Percentiles rank a stretch among this genome's conserved stretches.
Evolutionary conservation across 2,329 filamentous ascomycete genomes (phyloP).

Genomic region (Fusarium siculi): DNA sequence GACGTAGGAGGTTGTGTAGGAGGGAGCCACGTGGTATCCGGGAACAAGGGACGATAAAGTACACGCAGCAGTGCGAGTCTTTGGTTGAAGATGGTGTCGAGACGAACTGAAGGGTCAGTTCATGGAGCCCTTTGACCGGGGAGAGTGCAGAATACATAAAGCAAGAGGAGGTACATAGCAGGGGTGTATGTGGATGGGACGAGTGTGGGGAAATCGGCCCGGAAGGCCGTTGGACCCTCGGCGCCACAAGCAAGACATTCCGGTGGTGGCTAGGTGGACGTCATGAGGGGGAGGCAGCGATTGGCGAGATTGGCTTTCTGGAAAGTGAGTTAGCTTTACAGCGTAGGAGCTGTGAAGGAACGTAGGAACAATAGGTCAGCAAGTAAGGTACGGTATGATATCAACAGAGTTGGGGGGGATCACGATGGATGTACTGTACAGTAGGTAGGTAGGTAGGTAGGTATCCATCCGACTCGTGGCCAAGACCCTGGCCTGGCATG

Average conservation of each 20-base stretch:
- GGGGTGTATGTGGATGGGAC: constrained; percentile 23
- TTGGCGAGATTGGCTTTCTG: constrained; percentile 16
- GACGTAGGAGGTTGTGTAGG: neutral
- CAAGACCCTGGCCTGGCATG: neutral
- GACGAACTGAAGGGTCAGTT: constrained; percentile 18
- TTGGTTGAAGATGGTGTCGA: constrained; percentile 9
- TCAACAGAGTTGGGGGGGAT: neutral
- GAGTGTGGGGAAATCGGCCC: constrained; percentile 46
- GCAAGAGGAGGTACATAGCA: neutral
- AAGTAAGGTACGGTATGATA: constrained; percentile 2
- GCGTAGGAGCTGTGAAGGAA: neutral
- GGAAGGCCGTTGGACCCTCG: constrained; percentile 36
- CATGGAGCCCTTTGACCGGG: constrained; percentile 4
- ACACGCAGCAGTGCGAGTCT: constrained; percentile 6
- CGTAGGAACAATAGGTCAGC: constrained; percentile 1
- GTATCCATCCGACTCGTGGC: constrained; percentile 1
- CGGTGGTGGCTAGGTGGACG: constrained; percentile 28
- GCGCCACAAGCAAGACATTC: constrained; percentile 41
- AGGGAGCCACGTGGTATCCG: constrained; percentile 31
- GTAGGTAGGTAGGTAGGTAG: neutral
- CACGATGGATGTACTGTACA: neutral
- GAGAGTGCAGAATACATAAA: constrained; percentile 9
- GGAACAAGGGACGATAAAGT: constrained; percentile 31
- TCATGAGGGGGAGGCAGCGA: constrained; percentile 16
- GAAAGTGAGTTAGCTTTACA: neutral